phyloP scores from a whole-genome alignment of 495 filamentous ascomycete species.

The Gamarada debralockiae region DNA sequence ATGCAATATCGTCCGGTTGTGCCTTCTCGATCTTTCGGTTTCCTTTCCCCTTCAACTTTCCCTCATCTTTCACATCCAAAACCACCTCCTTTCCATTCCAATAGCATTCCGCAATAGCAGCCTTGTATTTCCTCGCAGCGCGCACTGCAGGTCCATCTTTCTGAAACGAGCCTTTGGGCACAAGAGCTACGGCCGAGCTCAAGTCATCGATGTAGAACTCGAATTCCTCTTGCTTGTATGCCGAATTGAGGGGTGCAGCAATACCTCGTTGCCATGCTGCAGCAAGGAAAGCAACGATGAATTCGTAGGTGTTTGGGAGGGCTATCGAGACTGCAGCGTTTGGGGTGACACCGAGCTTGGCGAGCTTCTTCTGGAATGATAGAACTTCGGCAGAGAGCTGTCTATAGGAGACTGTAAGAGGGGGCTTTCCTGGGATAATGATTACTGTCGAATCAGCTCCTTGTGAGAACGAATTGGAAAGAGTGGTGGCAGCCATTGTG shows the following conservation, averaged over 20 bases:
- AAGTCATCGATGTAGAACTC: conserved; percentile 88
- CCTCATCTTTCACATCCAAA: conserved; percentile 68
- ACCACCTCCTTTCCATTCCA: conserved; percentile 67
- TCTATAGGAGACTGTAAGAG: conserved; percentile 58
- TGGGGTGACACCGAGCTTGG: conserved; percentile 60
- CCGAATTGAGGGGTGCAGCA: conserved; percentile 76
- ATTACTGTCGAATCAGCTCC: conserved; percentile 42
- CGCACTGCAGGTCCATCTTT: conserved; percentile 62
- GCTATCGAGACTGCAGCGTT: conserved; percentile 70
- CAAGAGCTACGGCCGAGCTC: conserved; percentile 67
- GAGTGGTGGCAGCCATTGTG: conserved; percentile 22
- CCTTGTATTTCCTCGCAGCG: conserved; percentile 69
- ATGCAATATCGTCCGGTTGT: conserved; percentile 59
- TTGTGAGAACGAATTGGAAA: conserved; percentile 25
- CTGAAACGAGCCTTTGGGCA: conserved; percentile 63
- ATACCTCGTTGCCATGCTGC: conserved; percentile 72
- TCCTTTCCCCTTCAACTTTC: conserved; percentile 55
- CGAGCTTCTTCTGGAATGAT: conserved; percentile 68
- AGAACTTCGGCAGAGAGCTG: conserved; percentile 57
- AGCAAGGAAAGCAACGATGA: conserved; percentile 77
- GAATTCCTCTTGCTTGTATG: conserved; percentile 82
- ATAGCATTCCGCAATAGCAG: conserved; percentile 77
- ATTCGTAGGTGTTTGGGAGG: conserved; percentile 74
- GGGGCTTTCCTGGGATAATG: conserved; percentile 60
- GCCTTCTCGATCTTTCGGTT: conserved; percentile 47